Percentiles rank a stretch among this genome's conserved stretches.
These are phyloP conservation scores for Aspergillus sp. DNA, from an alignment of 2,329 filamentous ascomycete genomes.

Conservation along the genomic window DNA sequence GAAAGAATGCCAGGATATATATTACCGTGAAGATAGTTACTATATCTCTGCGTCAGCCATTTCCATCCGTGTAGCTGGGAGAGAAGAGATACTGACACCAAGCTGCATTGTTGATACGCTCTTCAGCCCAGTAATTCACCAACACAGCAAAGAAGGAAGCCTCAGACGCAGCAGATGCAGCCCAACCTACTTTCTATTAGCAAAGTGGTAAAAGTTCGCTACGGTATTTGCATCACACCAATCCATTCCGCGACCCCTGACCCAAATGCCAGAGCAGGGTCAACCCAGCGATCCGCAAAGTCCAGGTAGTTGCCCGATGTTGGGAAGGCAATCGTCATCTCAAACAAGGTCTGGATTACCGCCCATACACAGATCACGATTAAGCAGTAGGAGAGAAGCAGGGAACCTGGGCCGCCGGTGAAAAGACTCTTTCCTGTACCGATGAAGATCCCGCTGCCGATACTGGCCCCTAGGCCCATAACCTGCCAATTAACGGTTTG, in stretches of 20 bases:
- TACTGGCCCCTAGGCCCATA: slow-evolving; percentile 7
- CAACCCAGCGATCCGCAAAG: slow-evolving; percentile 40
- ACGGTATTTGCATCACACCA: neutral
- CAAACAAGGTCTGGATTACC: slow-evolving; percentile 9
- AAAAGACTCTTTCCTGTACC: slow-evolving; percentile 11
- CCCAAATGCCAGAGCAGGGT: slow-evolving; percentile 40
- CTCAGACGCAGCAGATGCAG: slow-evolving; percentile 7
- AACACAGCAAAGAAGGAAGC: slow-evolving; percentile 10
- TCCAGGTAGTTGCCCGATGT: slow-evolving; percentile 40
- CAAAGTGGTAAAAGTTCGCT: no score
- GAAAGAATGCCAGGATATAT: slow-evolving; percentile 22
- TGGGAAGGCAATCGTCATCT: slow-evolving; percentile 21
- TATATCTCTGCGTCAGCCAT: neutral
- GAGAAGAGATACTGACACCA: slow-evolving; percentile 1
- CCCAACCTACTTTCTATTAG: slow-evolving; percentile 7
- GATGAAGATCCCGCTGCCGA: slow-evolving; percentile 12
- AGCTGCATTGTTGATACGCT: slow-evolving; percentile 1
- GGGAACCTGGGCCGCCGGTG: slow-evolving; percentile 9
- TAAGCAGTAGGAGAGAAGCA: slow-evolving; percentile 5
- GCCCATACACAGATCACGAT: slow-evolving; percentile 12
- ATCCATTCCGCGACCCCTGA: slow-evolving; percentile 30
- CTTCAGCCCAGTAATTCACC: slow-evolving; percentile 7
- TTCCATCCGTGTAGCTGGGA: no score
- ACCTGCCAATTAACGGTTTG: neutral
- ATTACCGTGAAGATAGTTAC: slow-evolving; percentile 14